Base-by-base conservation (phyloP, 495 filamentous ascomycete genomes). In the Trichoderma gamsii region DNA sequence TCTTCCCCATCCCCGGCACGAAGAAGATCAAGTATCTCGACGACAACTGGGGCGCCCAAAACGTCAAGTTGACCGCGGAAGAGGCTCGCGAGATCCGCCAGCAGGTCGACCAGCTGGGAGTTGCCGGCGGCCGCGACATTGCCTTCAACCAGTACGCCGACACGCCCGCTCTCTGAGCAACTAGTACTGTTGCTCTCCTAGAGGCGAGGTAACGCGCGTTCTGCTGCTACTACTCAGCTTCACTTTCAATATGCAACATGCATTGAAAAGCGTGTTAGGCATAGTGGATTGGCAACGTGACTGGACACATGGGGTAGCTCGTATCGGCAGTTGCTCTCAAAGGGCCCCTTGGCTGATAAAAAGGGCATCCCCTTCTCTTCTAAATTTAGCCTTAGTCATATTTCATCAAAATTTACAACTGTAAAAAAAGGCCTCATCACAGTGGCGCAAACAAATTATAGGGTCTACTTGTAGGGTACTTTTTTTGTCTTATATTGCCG, bases 1-100 rank as follows among this genome's bases (percentile, higher is more conserved):
- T 87, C 70, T 74, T 86, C 64, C 78, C 82, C 12, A 84, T 85
- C 59, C 84, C 82, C 7, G 87, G 87, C 4, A 88, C 86, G 6
- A 88, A 80, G 74, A 82, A 76, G 68, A 75, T 83, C 61, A 81
- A 79, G 67, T 83, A 85, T 44, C 70, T 88, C n/a, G 84, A 86
- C 69, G 81, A 88, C 74, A 89, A 88, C 71, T 63, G 80, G 9
- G 82, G 70, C 3, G 80, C 84, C 4, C 27, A 83, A 11, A 46
- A 82, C 7, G 71, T 88, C 4, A 44, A 65, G 1, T 66, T 89
- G 32, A 80, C 74, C 0, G 71, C 71, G 0, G 77, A 80, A 41
- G 85, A 88, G 64, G 76, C 79, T 44, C 69, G 70, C 25, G 76
- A 81, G 67, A 78, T 87, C 44, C 72, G 84, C 38, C 63, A 61